A percentile compares a stretch with the other conserved stretches of the same genome.
Evolutionary conservation across 345 rosid genomes (phyloP).

Genomic region (Lenwebbia sp.): DNA sequence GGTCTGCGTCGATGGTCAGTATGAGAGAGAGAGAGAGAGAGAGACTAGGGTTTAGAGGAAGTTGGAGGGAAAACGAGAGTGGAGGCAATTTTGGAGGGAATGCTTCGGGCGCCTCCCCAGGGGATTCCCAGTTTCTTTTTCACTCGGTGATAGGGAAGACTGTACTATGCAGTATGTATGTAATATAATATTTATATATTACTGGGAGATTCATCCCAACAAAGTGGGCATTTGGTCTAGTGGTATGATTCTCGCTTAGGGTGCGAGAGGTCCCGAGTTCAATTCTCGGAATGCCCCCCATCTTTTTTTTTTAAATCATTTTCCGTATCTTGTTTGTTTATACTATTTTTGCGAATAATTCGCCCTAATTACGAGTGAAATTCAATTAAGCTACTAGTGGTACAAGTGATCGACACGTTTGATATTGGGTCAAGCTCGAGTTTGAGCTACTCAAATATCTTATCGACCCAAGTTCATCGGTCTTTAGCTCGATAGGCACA

Average conservation of each 20-base stretch:
- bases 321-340: background rate
- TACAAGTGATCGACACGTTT: too few relatives aligned
- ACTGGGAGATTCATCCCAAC: too few relatives aligned
- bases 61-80: background rate
- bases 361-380: background rate
- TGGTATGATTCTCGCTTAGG: slow-evolving; percentile 90
- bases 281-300: slow-evolving; percentile 55
- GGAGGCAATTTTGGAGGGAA: slow-evolving; percentile 32
- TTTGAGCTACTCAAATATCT: background rate
- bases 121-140: background rate
- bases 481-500: background rate
- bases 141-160: background rate
- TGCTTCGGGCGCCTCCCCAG: background rate
- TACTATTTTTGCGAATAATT: background rate
- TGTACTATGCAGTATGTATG: too few relatives aligned
- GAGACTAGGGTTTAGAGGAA: background rate
- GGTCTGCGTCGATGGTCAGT: background rate
- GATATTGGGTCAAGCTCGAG: too few relatives aligned
- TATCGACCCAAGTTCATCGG: background rate
- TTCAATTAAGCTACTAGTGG: rapidly evolving
- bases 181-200: too few relatives aligned
- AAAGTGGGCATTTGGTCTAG: slow-evolving; percentile 68
- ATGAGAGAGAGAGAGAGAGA: background rate
- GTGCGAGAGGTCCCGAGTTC: slow-evolving; percentile 79
- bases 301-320: background rate